Percentiles rank a stretch among this genome's conserved stretches.
Evolutionary conservation across 768 basidiomycete genomes (phyloP).

Genomic region (Rhodocollybia butyracea): DNA sequence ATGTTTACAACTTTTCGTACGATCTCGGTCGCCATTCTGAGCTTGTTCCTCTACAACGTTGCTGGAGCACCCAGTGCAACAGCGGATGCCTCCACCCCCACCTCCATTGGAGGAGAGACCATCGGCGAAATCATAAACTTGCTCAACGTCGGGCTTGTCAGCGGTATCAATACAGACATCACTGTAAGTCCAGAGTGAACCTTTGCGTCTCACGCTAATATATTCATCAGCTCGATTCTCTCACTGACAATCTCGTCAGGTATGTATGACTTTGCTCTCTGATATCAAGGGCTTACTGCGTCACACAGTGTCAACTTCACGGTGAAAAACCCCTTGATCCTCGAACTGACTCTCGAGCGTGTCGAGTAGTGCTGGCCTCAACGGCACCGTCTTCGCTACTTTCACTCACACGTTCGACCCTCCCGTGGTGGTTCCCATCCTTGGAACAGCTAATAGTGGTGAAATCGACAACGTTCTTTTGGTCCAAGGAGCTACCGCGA

Average conservation of each 20-base stretch:
- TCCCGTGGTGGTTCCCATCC: conserved; percentile 48
- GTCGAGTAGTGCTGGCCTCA: conserved; percentile 41
- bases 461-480: conserved; percentile 52
- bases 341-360: conserved; percentile 46
- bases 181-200: too few relatives aligned
- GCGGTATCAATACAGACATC: too few relatives aligned
- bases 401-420: conserved; percentile 56
- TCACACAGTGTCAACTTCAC: conserved; percentile 32
- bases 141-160: conserved; percentile 38
- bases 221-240: conserved; percentile 29
- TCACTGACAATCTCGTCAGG: conserved; percentile 33
- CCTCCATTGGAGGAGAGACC: conserved; percentile 18
- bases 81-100: not conserved
- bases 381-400: conserved; percentile 51
- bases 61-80: conserved; percentile 14
- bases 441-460: conserved; percentile 56
- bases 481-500: conserved; percentile 45
- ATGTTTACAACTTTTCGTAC: not conserved
- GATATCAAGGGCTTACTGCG: not conserved
- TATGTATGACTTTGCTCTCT: conserved; percentile 15
- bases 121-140: conserved; percentile 40
- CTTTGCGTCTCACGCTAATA: conserved; percentile 27
- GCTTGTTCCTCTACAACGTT: conserved; percentile 21
- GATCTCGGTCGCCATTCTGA: conserved; percentile 3
- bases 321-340: conserved; percentile 42